Evolutionary conservation across 1,139 yeast genomes (phyloP).

Genomic region (Kodamaea ohmeri): DNA sequence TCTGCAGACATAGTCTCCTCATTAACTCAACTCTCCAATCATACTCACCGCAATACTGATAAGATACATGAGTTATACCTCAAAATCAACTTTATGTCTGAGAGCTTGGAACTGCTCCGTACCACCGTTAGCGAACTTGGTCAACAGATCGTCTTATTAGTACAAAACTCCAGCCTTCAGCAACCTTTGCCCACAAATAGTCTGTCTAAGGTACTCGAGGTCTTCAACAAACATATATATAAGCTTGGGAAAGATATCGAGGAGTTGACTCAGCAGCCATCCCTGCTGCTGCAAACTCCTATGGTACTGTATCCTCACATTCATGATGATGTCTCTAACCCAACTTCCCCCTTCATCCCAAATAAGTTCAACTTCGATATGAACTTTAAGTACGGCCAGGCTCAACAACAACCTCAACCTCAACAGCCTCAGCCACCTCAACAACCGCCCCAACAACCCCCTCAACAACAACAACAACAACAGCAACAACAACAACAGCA

Average conservation of each 20-base stretch:
- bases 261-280: constrained; percentile 14
- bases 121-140: constrained; percentile 14
- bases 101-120: constrained; percentile 20
- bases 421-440: constrained; percentile 11
- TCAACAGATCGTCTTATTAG: constrained; percentile 15
- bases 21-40: constrained; percentile 19
- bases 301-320: constrained; percentile 8
- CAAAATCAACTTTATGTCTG: constrained; percentile 27
- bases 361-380: constrained; percentile 18
- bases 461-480: too few relatives aligned
- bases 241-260: constrained; percentile 27
- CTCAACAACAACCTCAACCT: constrained; percentile 8
- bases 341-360: constrained; percentile 17
- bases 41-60: constrained; percentile 19
- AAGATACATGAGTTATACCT: constrained; percentile 24
- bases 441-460: not conserved
- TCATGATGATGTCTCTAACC: constrained; percentile 14
- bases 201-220: constrained; percentile 18
- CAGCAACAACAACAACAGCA: not conserved
- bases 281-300: constrained; percentile 6
- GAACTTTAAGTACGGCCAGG: constrained; percentile 9
- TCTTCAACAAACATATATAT: constrained; percentile 24
- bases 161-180: constrained; percentile 12
- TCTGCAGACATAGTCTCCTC: constrained; percentile 14
- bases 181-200: constrained; percentile 6